These are phyloP conservation scores for Gracilaria gracilis DNA, from an alignment of 23 red algal species.

Conservation along the genomic window DNA sequence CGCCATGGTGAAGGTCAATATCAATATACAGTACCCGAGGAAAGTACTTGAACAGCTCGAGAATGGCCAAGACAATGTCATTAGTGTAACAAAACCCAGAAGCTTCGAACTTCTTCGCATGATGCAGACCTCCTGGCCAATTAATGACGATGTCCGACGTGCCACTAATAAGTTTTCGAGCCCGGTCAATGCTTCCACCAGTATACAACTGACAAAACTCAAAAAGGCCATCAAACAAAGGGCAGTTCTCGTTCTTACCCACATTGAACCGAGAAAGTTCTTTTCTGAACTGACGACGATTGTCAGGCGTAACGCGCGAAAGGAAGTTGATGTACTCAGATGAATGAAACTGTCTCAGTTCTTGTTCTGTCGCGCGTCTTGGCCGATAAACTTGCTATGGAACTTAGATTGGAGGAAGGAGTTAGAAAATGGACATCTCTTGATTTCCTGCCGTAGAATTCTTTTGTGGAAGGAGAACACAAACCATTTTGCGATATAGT, in stretches of 20 bases:
- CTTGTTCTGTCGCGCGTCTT: conserved; percentile 53
- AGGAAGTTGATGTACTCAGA: conserved; percentile 71
- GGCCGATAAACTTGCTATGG: conserved; percentile 60
- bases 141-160: conserved; percentile 71
- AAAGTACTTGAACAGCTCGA: conserved; percentile 69
- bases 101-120: conserved; percentile 66
- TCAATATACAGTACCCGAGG: conserved; percentile 71
- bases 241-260: conserved; percentile 32
- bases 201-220: conserved; percentile 72
- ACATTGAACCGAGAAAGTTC: conserved; percentile 37
- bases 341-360: conserved; percentile 58
- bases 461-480: not conserved
- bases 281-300: conserved; percentile 9
- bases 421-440: too few relatives aligned
- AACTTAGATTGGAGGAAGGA: not conserved
- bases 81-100: conserved; percentile 78
- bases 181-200: conserved; percentile 72
- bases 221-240: conserved; percentile 74
- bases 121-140: conserved; percentile 78
- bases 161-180: conserved; percentile 63
- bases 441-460: not conserved
- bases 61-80: conserved; percentile 70
- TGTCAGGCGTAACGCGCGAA: conserved; percentile 39
- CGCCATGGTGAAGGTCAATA: conserved; percentile 80
- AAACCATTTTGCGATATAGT: conserved; percentile 65